A percentile compares a stretch with the other conserved stretches of the same genome.
Conservation (phyloP, 1,284 basidiomycete species). For the Cutaneotrichosporon spelunceum region DNA sequence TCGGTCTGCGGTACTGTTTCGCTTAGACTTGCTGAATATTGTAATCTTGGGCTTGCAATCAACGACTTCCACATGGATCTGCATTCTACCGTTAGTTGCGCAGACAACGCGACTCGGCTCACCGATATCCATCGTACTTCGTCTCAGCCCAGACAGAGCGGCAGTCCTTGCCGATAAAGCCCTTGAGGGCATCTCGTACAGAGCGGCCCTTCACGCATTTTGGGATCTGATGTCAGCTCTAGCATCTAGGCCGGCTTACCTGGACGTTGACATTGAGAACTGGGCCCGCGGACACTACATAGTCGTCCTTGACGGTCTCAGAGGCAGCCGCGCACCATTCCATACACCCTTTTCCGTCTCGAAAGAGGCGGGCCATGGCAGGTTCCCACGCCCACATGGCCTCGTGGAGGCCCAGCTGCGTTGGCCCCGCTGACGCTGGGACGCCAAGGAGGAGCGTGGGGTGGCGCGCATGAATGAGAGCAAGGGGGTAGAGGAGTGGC, state of each 20-base stretch:
- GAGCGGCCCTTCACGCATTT: conserved; percentile 70
- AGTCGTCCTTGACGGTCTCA: conserved; percentile 42
- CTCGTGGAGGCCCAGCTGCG: conserved; percentile 59
- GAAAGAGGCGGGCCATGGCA: conserved; percentile 60
- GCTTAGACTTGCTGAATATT: conserved; percentile 78
- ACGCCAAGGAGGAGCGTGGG: conserved; percentile 35
- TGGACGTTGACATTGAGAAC: conserved; percentile 59
- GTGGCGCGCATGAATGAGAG: conserved; percentile 37
- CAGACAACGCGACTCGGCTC: conserved; percentile 8
- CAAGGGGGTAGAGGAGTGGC: conserved; percentile 68
- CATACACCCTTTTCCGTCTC: conserved; percentile 57
- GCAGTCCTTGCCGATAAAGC: conserved; percentile 42
- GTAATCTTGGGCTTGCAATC: conserved; percentile 57
- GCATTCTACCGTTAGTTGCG: conserved; percentile 53
- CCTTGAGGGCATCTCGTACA: conserved; percentile 59
- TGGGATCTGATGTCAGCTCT: conserved; percentile 60
- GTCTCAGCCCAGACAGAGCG: conserved; percentile 71
- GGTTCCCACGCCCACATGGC: conserved; percentile 72
- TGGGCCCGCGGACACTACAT: conserved; percentile 35
- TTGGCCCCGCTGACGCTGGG: conserved; percentile 46
- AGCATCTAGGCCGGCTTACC: conserved; percentile 47
- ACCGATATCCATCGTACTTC: conserved; percentile 86
- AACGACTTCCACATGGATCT: conserved; percentile 67
- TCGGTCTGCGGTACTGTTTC: conserved; percentile 73
- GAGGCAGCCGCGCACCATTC: conserved; percentile 60